phyloP scores from a whole-genome alignment of 2,329 filamentous ascomycete genomes.

The Ceratocystis harringtonii region DNA sequence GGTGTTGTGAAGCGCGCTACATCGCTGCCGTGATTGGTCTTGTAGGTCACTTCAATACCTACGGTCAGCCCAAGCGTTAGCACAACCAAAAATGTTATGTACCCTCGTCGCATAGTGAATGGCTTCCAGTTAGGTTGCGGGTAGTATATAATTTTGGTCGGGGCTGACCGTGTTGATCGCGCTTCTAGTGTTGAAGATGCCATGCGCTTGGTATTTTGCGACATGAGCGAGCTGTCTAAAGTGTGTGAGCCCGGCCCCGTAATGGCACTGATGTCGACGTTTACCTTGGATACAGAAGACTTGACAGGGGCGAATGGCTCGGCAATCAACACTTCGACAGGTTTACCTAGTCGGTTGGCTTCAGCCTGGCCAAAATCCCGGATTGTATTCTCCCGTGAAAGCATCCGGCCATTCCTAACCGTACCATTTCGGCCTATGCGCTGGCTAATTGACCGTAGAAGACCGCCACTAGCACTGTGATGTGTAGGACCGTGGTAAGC shows the following conservation, averaged over 20 bases:
- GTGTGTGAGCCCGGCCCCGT: slow-evolving; percentile 27
- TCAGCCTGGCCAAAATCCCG: slow-evolving; percentile 39
- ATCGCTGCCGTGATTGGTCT: neutral
- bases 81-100: slow-evolving; percentile 38
- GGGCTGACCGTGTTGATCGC: slow-evolving; percentile 18
- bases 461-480: slow-evolving; percentile 21
- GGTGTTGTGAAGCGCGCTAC: slow-evolving; percentile 34
- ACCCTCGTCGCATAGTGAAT: slow-evolving; percentile 48
- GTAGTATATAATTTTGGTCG: slow-evolving; percentile 31
- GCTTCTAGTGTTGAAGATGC: neutral
- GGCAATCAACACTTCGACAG: slow-evolving; percentile 44
- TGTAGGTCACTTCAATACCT: slow-evolving; percentile 39
- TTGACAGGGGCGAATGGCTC: slow-evolving; percentile 18
- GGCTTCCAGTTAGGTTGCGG: slow-evolving; percentile 54
- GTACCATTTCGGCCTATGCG: slow-evolving; percentile 7
- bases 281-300: slow-evolving; percentile 18
- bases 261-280: slow-evolving; percentile 38
- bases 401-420: neutral
- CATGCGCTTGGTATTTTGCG: neutral
- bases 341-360: slow-evolving; percentile 43
- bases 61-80: slow-evolving; percentile 39
- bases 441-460: slow-evolving; percentile 30
- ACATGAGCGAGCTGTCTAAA: neutral
- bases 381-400: slow-evolving; percentile 29
- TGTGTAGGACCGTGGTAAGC: neutral